Evolutionary conservation across 139 green algal species (phyloP).

Genomic region (Haematococcus sp.): DNA sequence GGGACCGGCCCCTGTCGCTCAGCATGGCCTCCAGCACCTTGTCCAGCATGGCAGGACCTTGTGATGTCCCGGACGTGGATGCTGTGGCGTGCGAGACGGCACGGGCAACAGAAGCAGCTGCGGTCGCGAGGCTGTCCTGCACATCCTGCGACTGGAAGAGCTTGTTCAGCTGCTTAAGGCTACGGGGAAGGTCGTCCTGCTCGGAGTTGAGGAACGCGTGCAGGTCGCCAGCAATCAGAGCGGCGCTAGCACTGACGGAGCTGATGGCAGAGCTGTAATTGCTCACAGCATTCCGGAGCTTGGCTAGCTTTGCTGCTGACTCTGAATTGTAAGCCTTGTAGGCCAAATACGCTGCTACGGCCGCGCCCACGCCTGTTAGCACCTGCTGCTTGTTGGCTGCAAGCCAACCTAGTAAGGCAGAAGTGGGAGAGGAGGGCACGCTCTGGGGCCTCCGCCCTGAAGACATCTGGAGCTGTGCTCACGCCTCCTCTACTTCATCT

Average conservation of each 20-base stretch:
- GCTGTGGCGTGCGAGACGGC: neutral
- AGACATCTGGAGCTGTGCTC: no score
- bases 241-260: constrained; percentile 4
- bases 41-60: constrained; percentile 11
- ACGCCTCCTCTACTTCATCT: no score
- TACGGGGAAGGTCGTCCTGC: constrained; percentile 25
- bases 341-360: neutral
- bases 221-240: constrained; percentile 26
- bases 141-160: constrained; percentile 31
- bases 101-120: constrained; percentile 1
- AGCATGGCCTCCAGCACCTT: constrained; percentile 40
- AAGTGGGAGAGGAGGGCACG: no score
- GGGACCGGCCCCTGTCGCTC: constrained; percentile 25
- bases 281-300: neutral
- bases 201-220: constrained; percentile 29
- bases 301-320: neutral
- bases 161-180: constrained; percentile 37
- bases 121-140: constrained; percentile 13
- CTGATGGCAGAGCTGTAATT: neutral
- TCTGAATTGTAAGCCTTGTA: constrained; percentile 1
- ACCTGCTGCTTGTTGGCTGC: no score
- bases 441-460: no score
- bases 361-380: no score
- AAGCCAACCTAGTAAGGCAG: no score
- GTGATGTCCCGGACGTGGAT: neutral